phyloP scores from a whole-genome alignment of 805 yeast species.

The Cyberlindnera americana region DNA sequence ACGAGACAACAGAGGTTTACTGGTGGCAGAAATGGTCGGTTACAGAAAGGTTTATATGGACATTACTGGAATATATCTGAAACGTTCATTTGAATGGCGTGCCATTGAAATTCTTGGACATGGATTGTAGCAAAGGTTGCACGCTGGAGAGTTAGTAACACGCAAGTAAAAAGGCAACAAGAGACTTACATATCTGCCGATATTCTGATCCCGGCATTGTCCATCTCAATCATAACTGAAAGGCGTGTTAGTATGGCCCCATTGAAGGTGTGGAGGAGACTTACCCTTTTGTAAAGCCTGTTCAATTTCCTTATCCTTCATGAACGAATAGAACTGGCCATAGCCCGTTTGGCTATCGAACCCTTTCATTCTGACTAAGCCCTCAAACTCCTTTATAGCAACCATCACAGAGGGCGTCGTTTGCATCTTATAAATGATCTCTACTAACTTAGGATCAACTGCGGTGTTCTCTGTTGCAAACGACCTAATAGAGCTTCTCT shows the following conservation, averaged over 20 bases:
- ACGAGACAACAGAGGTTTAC: constrained; percentile 15
- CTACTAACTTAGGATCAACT: constrained; percentile 13
- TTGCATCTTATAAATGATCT: constrained; percentile 15
- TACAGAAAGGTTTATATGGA: constrained; percentile 17
- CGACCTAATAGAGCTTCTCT: background rate
- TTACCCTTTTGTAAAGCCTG: constrained; percentile 11
- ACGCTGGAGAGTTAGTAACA: constrained; percentile 4
- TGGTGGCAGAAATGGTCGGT: constrained; percentile 23
- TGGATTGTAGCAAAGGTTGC: constrained; percentile 11
- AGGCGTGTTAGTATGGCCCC: background rate
- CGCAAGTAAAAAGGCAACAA: background rate
- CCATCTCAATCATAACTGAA: constrained; percentile 18
- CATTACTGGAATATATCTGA: constrained; percentile 16
- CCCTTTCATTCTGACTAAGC: constrained; percentile 10
- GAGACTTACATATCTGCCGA: constrained; percentile 12
- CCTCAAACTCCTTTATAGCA: constrained; percentile 8
- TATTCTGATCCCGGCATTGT: constrained; percentile 16
- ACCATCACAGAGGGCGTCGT: constrained; percentile 17
- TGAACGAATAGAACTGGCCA: constrained; percentile 8
- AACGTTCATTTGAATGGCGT: constrained; percentile 7
- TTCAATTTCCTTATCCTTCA: constrained; percentile 13
- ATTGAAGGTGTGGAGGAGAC: background rate
- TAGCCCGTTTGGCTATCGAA: constrained; percentile 10
- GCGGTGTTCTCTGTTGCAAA: constrained; percentile 15
- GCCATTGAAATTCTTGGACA: constrained; percentile 13